Base-by-base conservation (phyloP, 2,329 filamentous ascomycete species). In the Colletotrichum brevisporum region DNA sequence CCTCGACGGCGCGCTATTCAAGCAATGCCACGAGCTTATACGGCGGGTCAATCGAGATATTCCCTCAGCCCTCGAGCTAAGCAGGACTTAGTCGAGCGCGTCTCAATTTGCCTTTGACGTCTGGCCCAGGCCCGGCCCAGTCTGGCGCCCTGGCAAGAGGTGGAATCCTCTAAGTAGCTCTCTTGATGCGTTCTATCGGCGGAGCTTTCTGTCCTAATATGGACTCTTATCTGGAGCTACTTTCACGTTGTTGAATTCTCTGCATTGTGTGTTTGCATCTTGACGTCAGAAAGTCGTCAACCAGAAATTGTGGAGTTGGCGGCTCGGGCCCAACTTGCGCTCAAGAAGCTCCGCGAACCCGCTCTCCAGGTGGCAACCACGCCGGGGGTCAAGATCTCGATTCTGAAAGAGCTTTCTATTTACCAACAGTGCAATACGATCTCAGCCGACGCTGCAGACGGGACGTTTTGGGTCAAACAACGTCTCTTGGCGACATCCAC, bases 261-360 rank as follows among this genome's bases (percentile, higher is more conserved):
- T 27, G 5, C 26, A 45, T 26, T 18, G 4, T 9, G 18, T 16
- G 31, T 16, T 2, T 10, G 27, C 27, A 31, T 1, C 13, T 67
- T 67, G 56, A 67, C 63, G 63, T 67, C 63, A 67, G 47, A 15
- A 10, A 27, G 36, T 59, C 50, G 62, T 64, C 62, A 64, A 47
- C 9, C 6, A 3, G 2, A 21, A 52, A 50, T 9, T 15, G 48
- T 52, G 48, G 48, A 52, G 48, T 31, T 50, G 47, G 1, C 10
- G 24, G 45, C 45, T 48, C 45, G 3, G n/a, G 16, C 45, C 6
- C n/a, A n/a, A 21, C 5, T 31, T 15, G n/a, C 45, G 45, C n/a
- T 48, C 45, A 10, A 48, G 45, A 48, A 48, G 45, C 45, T 48
- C 45, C 45, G 45, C 18, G 27, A 31, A 31, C 27, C 27, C 27